Base-by-base conservation (phyloP, 1,139 yeast genomes). In the Debaryomycetaceae sp. region DNA sequence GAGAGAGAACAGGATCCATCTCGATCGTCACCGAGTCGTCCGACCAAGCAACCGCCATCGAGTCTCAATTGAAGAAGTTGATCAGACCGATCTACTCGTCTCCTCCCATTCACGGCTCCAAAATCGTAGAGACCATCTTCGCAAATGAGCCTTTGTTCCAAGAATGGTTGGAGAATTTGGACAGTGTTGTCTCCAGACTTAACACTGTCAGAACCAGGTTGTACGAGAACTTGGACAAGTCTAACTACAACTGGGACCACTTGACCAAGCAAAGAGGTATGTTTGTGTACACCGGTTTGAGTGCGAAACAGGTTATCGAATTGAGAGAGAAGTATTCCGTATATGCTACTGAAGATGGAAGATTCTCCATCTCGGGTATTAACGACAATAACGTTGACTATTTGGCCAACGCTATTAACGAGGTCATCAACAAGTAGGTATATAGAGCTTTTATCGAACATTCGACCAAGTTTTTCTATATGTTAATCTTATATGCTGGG, bases 1-100 rank as follows among this genome's bases (percentile, higher is more conserved):
- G 97, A 55, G 97, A 93, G 73, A 83, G 98, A 66, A 90, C 90
- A 40, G 97, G 98, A 9, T 87, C 95, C n/a, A 73, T 91, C 43
- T 85, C 88, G 42, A 68, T 85, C 41, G 70, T 84, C 46, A 72
- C 83, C 42, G 71, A 75, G 48, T 64, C 70, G n/a, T 60, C 70
- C 36, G 76, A 73, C 40, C 69, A 69, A 38, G 58, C 77, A 34
- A 63, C 62, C 49, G 68, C 76, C 39, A 76, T 88, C 50, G 84
- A 83, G 58, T 85, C 96, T 2, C 97, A 91, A 70, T 74, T 87
- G 60, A 83, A 87, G 66, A 79, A 77, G 58, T 79, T 87, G 58
- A 86, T 87, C 53, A 81, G 99, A 63, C 86, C 96, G 42, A 85
- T 87, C 59, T 85, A 88, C 69, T 90, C 97, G 8, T 88, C 93